Evolutionary conservation across 805 yeast genomes (phyloP).

Genomic region (Ogataea parapolymorpha): DNA sequence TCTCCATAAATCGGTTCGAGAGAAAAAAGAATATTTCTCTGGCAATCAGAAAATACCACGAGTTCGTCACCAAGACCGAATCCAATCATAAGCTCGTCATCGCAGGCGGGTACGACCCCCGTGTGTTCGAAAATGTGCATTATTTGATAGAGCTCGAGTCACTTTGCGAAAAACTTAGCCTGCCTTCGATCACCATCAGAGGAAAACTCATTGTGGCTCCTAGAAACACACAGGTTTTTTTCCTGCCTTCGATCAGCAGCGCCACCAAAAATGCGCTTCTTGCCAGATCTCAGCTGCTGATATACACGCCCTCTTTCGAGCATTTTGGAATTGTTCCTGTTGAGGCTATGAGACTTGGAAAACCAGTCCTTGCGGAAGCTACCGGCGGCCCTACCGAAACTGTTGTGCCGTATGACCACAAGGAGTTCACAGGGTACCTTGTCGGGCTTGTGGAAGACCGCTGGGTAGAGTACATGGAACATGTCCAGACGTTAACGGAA

Average conservation of each 20-base stretch:
- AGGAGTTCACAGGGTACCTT: slow-evolving; percentile 56
- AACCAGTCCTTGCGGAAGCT: slow-evolving; percentile 81
- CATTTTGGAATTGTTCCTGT: slow-evolving; percentile 98
- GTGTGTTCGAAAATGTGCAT: slow-evolving; percentile 71
- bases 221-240: slow-evolving; percentile 34
- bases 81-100: slow-evolving; percentile 53
- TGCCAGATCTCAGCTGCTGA: slow-evolving; percentile 51
- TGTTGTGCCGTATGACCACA: slow-evolving; percentile 35
- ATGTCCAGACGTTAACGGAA: slow-evolving; percentile 29
- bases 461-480: slow-evolving; percentile 54
- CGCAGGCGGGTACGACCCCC: slow-evolving; percentile 88
- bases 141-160: slow-evolving; percentile 60
- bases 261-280: slow-evolving; percentile 62
- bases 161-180: slow-evolving; percentile 42
- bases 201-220: slow-evolving; percentile 18
- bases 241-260: slow-evolving; percentile 77
- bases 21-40: slow-evolving; percentile 76
- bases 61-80: slow-evolving; percentile 35
- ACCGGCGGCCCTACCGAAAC: slow-evolving; percentile 95
- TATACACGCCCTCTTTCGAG: slow-evolving; percentile 89
- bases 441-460: slow-evolving; percentile 42
- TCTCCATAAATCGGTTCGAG: slow-evolving; percentile 89
- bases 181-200: slow-evolving; percentile 42
- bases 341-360: slow-evolving; percentile 84
- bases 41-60: slow-evolving; percentile 67